Percentiles rank a stretch among this genome's conserved stretches.
These are phyloP conservation scores for Pichia exigua DNA, from an alignment of 805 yeast species.

Conservation along the genomic window DNA sequence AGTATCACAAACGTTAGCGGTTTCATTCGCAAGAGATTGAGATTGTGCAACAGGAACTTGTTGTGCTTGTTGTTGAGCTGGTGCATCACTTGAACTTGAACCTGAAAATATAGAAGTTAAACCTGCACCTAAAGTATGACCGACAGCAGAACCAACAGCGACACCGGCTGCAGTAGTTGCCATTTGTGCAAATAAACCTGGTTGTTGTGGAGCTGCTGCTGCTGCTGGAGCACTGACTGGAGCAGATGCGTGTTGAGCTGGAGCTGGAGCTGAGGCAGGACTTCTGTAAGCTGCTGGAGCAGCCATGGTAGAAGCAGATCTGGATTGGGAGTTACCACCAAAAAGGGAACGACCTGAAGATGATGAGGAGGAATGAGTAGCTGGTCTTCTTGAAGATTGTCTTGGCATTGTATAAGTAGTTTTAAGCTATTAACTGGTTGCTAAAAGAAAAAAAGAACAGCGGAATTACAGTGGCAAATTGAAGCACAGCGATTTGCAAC, in stretches of 20 bases:
- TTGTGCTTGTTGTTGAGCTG: constrained; percentile 33
- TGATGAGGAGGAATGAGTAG: constrained; percentile 33
- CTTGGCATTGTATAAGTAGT: constrained; percentile 23
- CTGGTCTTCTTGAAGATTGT: constrained; percentile 33
- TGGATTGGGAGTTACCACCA: constrained; percentile 35
- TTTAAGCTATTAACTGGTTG: neutral
- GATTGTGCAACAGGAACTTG: constrained; percentile 24
- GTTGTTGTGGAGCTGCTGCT: constrained; percentile 46
- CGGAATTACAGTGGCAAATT: neutral
- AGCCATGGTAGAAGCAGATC: constrained; percentile 76
- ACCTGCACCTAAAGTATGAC: constrained; percentile 96
- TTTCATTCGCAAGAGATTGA: constrained; percentile 29
- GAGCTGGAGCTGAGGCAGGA: constrained; percentile 43
- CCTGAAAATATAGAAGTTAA: constrained; percentile 85
- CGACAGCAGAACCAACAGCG: constrained; percentile 95
- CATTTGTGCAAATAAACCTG: constrained; percentile 95
- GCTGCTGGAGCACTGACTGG: constrained; percentile 35
- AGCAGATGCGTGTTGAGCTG: constrained; percentile 37
- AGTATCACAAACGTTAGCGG: constrained; percentile 65
- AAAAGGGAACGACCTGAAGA: constrained; percentile 24
- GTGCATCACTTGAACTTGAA: constrained; percentile 35
- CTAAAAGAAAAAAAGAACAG: neutral
- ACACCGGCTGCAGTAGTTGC: constrained; percentile 99
- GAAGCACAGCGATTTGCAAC: neutral
- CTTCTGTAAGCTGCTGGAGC: constrained; percentile 39